Evolutionary conservation across 768 basidiomycete genomes (phyloP).

Genomic region (Pleurotus platypus): DNA sequence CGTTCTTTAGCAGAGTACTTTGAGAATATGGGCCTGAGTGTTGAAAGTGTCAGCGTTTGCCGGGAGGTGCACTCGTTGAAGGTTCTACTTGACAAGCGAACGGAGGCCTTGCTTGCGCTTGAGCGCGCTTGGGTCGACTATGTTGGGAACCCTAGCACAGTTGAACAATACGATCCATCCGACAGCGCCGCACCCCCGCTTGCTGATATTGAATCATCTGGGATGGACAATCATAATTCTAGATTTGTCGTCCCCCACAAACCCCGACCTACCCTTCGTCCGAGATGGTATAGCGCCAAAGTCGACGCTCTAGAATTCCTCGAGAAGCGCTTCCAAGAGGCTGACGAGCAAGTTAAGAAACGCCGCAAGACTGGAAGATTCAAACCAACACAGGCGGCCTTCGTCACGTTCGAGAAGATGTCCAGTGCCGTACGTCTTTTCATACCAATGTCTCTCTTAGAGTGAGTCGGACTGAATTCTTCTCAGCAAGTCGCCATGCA

Average conservation of each 20-base stretch:
- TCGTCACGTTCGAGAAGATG: slow-evolving; percentile 97
- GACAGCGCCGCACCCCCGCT: slow-evolving; percentile 43
- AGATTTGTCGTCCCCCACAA: slow-evolving; percentile 74
- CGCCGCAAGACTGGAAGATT: slow-evolving; percentile 71
- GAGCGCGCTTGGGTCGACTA: slow-evolving; percentile 88
- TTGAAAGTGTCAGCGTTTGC: slow-evolving; percentile 91
- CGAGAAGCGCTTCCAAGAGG: slow-evolving; percentile 72
- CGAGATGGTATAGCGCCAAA: slow-evolving; percentile 67
- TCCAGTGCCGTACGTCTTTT: slow-evolving; percentile 70
- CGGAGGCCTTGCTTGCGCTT: slow-evolving; percentile 71
- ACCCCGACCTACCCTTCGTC: slow-evolving; percentile 71
- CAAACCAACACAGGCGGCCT: slow-evolving; percentile 80
- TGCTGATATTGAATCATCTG: slow-evolving; percentile 46
- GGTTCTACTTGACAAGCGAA: slow-evolving; percentile 71
- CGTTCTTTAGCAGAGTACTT: slow-evolving; percentile 89
- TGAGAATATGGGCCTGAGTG: slow-evolving; percentile 80
- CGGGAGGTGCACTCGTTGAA: slow-evolving; percentile 78
- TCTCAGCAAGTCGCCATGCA: slow-evolving; percentile 84
- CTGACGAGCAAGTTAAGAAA: slow-evolving; percentile 80
- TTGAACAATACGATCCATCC: slow-evolving; percentile 79
- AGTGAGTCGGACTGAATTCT: background rate
- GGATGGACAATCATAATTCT: slow-evolving; percentile 48
- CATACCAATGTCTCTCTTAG: background rate
- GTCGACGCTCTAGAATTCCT: slow-evolving; percentile 91
- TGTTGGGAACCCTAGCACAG: slow-evolving; percentile 89